Conservation (phyloP, 257 asterid species). For the Haberlea rhodopensis region DNA sequence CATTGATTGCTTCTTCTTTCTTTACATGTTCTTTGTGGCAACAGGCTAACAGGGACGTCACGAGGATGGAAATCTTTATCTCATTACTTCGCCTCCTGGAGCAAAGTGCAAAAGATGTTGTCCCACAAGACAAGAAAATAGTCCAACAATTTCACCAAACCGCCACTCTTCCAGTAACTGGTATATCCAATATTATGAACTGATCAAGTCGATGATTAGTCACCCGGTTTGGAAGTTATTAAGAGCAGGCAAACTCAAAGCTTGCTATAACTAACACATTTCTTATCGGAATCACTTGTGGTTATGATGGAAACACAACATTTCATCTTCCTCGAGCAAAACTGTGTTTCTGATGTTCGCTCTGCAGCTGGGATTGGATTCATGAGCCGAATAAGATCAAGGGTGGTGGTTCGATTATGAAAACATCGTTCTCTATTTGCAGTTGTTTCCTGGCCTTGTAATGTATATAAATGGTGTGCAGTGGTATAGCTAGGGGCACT, state of each 20-base stretch:
- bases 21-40: background rate
- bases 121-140: constrained; percentile 35
- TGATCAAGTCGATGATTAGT: background rate
- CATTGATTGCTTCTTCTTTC: background rate
- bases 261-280: background rate
- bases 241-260: background rate
- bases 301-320: background rate
- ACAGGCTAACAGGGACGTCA: constrained; percentile 92
- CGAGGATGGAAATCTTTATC: constrained; percentile 81
- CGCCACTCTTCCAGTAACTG: constrained; percentile 44
- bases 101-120: constrained; percentile 53
- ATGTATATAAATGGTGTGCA: background rate
- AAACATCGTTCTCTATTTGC: background rate
- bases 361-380: background rate
- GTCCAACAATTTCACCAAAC: constrained; percentile 52
- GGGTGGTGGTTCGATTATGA: background rate
- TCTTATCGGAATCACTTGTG: background rate
- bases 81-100: constrained; percentile 78
- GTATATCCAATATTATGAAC: constrained; percentile 25
- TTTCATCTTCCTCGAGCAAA: background rate
- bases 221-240: background rate
- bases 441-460: background rate
- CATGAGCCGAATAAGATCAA: background rate
- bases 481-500: background rate
- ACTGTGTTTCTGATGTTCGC: background rate